Base-by-base conservation (phyloP, 345 rosid genomes). In the Dovyalis caffra region DNA sequence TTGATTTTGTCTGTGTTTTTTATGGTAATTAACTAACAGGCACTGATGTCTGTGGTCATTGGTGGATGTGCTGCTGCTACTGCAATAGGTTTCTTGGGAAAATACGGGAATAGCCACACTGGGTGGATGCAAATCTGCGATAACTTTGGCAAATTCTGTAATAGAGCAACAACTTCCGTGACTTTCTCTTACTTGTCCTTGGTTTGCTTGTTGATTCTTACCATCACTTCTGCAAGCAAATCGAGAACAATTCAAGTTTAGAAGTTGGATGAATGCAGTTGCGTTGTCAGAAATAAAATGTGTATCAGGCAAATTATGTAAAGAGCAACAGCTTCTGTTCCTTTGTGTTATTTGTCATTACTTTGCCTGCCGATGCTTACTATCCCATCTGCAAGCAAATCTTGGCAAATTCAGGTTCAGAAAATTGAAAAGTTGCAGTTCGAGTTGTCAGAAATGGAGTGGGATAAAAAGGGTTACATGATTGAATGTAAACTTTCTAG, bases 101-200 rank as follows among this genome's bases (percentile, higher is more conserved):
- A 78, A 71, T 76, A 86, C 38, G 97, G 95, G 8, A 88, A 89
- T 71, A 58, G 15, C 31, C 88, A 83, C 33, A 80, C 87, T 1
- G 95, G 97, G 3, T 94, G 98, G 98, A 43, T 77, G 79, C 80
- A 90, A 33, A 87, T 94, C 2, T 91, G 97, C 35, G 78, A 70
- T 37, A 74, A 82, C 16, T 77, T 90, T 0, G 66, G 38, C n/a
- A 77, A 68, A 45, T 92, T 83, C 79, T 92, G 97, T 62, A 57
- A 56, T 1, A 84, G 76, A 73, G 81, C 53, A 66, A 77, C 78
- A 32, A 5, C 45, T 63, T 79, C 97, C 21, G 0, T 87, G 6
- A 32, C 68, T 0, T 20, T 90, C 23, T 73, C 92, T 16, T 88
- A 79, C 61, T 60, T 78, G 2, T 66, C 90, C 11, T 25, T 83